Evolutionary conservation across 257 asterid species (phyloP).

Genomic region (Solanum paucissectum): DNA sequence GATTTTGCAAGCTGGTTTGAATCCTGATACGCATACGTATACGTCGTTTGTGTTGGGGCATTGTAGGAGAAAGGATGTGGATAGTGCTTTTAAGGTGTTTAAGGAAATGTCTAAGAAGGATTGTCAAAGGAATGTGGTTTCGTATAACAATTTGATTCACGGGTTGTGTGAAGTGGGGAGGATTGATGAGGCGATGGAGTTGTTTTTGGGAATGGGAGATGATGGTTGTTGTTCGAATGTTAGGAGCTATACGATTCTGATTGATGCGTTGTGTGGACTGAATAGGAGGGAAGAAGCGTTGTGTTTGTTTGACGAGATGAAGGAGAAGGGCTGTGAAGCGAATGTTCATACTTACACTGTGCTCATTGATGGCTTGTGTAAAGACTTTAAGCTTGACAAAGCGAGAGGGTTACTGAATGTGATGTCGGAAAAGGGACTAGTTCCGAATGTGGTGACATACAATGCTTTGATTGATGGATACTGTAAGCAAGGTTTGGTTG

Average conservation of each 20-base stretch:
- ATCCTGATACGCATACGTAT: slow-evolving; percentile 56
- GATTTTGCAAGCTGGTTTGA: slow-evolving; percentile 52
- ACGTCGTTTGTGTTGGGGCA: slow-evolving; percentile 66
- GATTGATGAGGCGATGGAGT: slow-evolving; percentile 42
- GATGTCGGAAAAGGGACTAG: slow-evolving; percentile 34
- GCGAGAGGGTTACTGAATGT: slow-evolving; percentile 26
- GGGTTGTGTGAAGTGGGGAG: slow-evolving; percentile 53
- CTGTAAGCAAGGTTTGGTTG: slow-evolving; percentile 46
- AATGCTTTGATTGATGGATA: slow-evolving; percentile 61
- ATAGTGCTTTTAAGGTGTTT: slow-evolving; percentile 36
- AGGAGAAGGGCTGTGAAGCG: slow-evolving; percentile 55
- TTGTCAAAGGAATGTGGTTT: slow-evolving; percentile 52
- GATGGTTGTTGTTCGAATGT: slow-evolving; percentile 55
- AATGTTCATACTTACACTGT: slow-evolving; percentile 60
- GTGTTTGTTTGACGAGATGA: slow-evolving; percentile 50
- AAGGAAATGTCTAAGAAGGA: slow-evolving; percentile 40
- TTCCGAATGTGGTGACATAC: slow-evolving; percentile 50
- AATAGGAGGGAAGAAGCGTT: slow-evolving; percentile 42
- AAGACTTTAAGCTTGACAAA: slow-evolving; percentile 37
- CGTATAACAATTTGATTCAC: slow-evolving; percentile 56
- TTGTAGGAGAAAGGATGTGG: slow-evolving; percentile 53
- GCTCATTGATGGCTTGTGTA: slow-evolving; percentile 47
- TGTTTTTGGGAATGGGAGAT: slow-evolving; percentile 41
- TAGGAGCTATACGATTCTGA: slow-evolving; percentile 54
- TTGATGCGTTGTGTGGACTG: slow-evolving; percentile 47